Evolutionary conservation across 208 protist genomes (phyloP), one percentile per base, ranked within the genome.

Genomic region (Leishmania tropica): DNA sequence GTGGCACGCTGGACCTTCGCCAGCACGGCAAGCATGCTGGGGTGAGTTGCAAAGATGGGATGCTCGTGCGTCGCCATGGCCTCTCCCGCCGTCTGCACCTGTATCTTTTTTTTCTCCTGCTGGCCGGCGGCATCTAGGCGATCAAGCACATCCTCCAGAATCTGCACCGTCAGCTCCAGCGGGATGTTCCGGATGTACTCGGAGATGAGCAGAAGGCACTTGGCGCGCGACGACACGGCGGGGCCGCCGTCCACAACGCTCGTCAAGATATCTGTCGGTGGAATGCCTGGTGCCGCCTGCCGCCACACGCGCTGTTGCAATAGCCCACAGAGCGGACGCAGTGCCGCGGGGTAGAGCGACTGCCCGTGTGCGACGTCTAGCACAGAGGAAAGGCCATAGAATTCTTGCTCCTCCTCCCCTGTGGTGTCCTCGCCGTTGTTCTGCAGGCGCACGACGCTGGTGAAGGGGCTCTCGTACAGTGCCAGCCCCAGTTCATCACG

Each of bases 121-220:
- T 70, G 40, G 11, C 47, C 62, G 28, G 51, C 80, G 2, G 80
- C 82, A 79, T 94, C 89, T 7, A 96, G 84, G 21, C 92, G 93
- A 47, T 86, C 62, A 21, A 94, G 53, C 10, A 93, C 15, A 74
- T 96, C 92, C 24, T 87, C 84, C 7, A 96, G 65, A 47, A 96
- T 92, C 67, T 96, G 91, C 68, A 92, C 87, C 2, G 93, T 96
- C 45, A 98, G 79, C 86, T 95, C 91, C 65, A 96, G 83, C 60
- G 95, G 95, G 40, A 96, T 89, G 84, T 93, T 96, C 37, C 92
- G 90, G 76, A 96, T 94, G 85, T 96, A 94, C 87, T 98, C 93
- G 28, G 88, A 88, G 68, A 98, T 74, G 40, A 96, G 88, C 76
- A 96, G 78, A 47, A 93, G 73, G 70, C 91, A 95, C 81, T 95